These are phyloP conservation scores for Penicillium subrubescens DNA, from an alignment of 495 filamentous ascomycete species.

Conservation along the genomic window DNA sequence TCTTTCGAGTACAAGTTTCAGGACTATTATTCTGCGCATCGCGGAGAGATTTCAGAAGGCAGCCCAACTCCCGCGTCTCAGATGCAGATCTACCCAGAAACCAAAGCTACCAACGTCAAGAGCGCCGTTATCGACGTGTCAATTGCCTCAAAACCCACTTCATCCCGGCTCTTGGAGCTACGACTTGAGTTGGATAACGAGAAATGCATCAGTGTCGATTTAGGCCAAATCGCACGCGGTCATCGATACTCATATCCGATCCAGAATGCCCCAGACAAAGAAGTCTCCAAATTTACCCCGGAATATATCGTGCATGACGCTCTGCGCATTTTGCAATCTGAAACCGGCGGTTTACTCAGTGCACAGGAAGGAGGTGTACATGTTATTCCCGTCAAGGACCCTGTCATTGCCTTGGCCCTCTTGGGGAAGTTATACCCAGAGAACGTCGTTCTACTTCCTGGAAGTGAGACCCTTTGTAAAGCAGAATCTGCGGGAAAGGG, in stretches of 20 bases:
- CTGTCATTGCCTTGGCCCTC: neutral
- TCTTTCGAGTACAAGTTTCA: slow-evolving; percentile 29
- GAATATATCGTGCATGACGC: neutral
- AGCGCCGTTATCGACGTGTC: neutral
- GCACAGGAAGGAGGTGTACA: neutral
- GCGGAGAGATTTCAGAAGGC: slow-evolving; percentile 24
- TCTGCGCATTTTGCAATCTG: neutral
- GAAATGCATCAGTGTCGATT: slow-evolving; percentile 22
- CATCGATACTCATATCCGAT: slow-evolving; percentile 31
- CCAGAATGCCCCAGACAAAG: neutral
- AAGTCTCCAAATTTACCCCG: neutral
- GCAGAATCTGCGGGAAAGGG: neutral
- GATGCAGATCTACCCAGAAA: neutral
- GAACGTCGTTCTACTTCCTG: neutral
- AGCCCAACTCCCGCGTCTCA: neutral
- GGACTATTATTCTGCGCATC: slow-evolving; percentile 34
- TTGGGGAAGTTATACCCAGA: slow-evolving; percentile 2
- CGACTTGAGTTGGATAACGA: slow-evolving; percentile 18
- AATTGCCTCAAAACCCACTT: neutral
- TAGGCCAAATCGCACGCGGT: slow-evolving; percentile 38
- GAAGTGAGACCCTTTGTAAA: neutral
- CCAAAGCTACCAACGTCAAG: neutral
- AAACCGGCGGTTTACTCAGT: neutral
- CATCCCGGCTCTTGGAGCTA: slow-evolving; percentile 18
- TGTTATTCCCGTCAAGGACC: neutral